Evolutionary conservation across 176 grass and related monocot genomes (phyloP), one percentile per base, ranked within the genome.

Genomic region (Juncus effusus): DNA sequence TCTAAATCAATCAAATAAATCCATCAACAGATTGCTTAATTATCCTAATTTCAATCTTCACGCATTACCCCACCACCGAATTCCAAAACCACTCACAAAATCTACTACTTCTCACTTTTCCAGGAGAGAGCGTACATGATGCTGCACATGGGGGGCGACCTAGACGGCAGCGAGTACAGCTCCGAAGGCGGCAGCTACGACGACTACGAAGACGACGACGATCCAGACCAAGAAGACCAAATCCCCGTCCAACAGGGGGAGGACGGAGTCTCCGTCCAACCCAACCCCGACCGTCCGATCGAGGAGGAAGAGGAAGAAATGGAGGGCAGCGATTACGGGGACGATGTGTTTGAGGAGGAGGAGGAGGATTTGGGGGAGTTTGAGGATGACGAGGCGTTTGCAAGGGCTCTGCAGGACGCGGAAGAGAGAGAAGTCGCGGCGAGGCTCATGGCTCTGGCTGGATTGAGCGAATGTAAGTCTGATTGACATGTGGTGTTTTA

Each of bases 51-150:
- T 28, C 19, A 28, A 28, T 28, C 19, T 28, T 28, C 19, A 28
- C 19, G 19, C 19, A 28, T 28, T 1, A 28, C 19, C 19, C 19
- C 19, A 28, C 19, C 1, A 28, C 19, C 19, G 19, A 28, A 28
- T 28, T 28, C 19, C 19, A 28, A 28, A 28, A 28, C 19, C 19
- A 28, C 19, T 28, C 19, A 28, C 19, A 28, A 28, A 28, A 28
- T 28, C 19, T 28, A 28, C 19, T 28, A 28, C 44, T 47, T 9
- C 10, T 39, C 56, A 10, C 6, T 35, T 72, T 45, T 56, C 61
- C 89, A 99, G 95, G 95, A 99, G 76, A 82, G 95, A 81, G 95
- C 95, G 28, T 99, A 99, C 74, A 89, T 89, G 89, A 85, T 93
- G 95, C 83, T 99, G 4, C 60, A 76, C 3, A 92, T 91, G 80